Percentiles rank a stretch among this genome's conserved stretches.
These are phyloP conservation scores for Globisporangium lucens DNA, from an alignment of 352 stramenopile species.

Conservation along the genomic window DNA sequence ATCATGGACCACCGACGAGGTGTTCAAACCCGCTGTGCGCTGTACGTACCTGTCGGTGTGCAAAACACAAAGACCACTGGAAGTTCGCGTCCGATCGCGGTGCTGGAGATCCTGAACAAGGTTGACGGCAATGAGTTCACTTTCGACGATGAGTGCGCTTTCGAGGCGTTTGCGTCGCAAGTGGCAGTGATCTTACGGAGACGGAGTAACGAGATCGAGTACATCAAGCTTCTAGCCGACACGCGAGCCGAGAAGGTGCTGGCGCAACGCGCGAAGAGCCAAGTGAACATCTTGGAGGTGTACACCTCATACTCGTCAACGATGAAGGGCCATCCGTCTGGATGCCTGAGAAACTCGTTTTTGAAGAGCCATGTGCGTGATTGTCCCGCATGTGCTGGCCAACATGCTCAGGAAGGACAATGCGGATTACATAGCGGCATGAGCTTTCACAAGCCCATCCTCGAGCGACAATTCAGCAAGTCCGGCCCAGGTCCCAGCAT, in stretches of 20 bases:
- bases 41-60: slow-evolving; percentile 84
- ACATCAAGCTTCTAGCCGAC: slow-evolving; percentile 86
- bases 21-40: slow-evolving; percentile 63
- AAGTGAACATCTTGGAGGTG: slow-evolving; percentile 74
- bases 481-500: slow-evolving; percentile 17
- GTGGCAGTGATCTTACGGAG: slow-evolving; percentile 83
- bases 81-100: slow-evolving; percentile 66
- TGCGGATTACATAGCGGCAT: slow-evolving; percentile 7
- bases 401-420: slow-evolving; percentile 1
- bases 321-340: slow-evolving; percentile 34
- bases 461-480: slow-evolving; percentile 18
- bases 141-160: slow-evolving; percentile 82
- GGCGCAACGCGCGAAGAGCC: slow-evolving; percentile 61
- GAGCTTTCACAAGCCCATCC: slow-evolving; percentile 10
- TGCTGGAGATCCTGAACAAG: slow-evolving; percentile 90
- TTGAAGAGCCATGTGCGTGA: slow-evolving; percentile 39
- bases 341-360: slow-evolving; percentile 61
- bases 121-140: slow-evolving; percentile 65
- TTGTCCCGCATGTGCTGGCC: slow-evolving; percentile 34
- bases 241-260: slow-evolving; percentile 71
- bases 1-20: slow-evolving; percentile 52
- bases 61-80: slow-evolving; percentile 39
- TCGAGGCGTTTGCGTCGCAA: slow-evolving; percentile 83
- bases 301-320: slow-evolving; percentile 71
- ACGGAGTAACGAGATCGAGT: slow-evolving; percentile 84